Evolutionary conservation across 345 rosid genomes (phyloP).

Genomic region (Populus davidiana): DNA sequence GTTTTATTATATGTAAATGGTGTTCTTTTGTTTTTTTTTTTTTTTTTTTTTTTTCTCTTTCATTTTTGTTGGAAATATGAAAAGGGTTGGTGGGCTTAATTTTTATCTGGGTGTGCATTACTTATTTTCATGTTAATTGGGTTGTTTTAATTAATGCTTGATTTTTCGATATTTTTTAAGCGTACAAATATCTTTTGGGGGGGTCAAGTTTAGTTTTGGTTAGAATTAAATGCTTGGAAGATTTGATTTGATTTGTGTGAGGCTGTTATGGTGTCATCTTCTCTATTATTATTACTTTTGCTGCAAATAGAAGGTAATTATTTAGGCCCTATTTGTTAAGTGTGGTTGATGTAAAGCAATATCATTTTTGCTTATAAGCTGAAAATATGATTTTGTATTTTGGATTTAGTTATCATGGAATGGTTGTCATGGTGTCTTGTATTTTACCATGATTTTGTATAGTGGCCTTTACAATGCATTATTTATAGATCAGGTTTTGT

Average conservation of each 20-base stretch:
- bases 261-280: neutral
- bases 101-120: neutral
- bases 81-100: neutral
- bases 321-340: neutral
- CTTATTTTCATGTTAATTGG: neutral
- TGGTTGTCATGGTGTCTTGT: neutral
- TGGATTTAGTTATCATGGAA: neutral
- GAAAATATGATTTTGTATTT: conserved; percentile 7
- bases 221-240: neutral
- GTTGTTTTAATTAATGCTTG: neutral
- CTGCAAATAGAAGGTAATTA: conserved; percentile 2
- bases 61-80: neutral
- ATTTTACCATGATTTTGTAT: neutral
- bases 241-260: conserved; percentile 1
- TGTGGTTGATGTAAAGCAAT: neutral
- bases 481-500: neutral
- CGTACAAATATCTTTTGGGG: conserved; percentile 8
- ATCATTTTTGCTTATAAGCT: conserved; percentile 8
- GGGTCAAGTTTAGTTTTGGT: conserved; percentile 9
- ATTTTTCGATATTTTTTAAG: neutral
- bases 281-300: neutral
- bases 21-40: neutral
- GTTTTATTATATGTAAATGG: neutral
- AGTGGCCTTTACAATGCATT: neutral
- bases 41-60: neutral